Conservation (phyloP, 208 protist species). For the Wallacemonas sp. region DNA sequence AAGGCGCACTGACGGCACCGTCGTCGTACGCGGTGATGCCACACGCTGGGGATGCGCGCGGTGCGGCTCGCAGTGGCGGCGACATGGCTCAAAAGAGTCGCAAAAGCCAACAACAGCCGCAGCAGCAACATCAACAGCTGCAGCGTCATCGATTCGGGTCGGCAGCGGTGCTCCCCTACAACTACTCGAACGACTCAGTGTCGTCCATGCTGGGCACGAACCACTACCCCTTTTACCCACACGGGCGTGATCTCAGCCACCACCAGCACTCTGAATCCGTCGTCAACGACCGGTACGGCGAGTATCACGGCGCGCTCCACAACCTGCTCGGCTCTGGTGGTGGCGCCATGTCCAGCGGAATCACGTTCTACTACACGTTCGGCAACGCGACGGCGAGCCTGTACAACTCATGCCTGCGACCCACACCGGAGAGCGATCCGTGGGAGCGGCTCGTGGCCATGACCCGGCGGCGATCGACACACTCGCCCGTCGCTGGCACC, state of each 20-base stretch:
- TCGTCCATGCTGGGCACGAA: constrained; percentile 40
- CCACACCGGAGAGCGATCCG: constrained; percentile 36
- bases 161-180: constrained; percentile 32
- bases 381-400: constrained; percentile 49
- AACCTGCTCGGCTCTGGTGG: constrained; percentile 41
- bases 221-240: constrained; percentile 35
- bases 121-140: too few relatives aligned
- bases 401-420: constrained; percentile 57
- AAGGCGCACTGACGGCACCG: constrained; percentile 4
- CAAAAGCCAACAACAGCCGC: too few relatives aligned
- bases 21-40: constrained; percentile 12
- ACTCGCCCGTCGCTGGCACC: not conserved
- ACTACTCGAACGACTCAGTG: constrained; percentile 40
- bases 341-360: constrained; percentile 42
- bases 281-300: not conserved
- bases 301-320: constrained; percentile 33
- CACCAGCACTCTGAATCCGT: not conserved
- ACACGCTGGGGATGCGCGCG: not conserved
- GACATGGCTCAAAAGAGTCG: too few relatives aligned
- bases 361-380: constrained; percentile 62
- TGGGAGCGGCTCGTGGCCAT: constrained; percentile 19
- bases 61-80: not conserved
- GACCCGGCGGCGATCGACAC: not conserved
- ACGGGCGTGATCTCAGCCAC: not conserved
- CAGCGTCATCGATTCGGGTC: not conserved